A percentile compares a stretch with the other conserved stretches of the same genome.
phyloP scores from a whole-genome alignment of 352 stramenopile species.

The Pythium sp. region DNA sequence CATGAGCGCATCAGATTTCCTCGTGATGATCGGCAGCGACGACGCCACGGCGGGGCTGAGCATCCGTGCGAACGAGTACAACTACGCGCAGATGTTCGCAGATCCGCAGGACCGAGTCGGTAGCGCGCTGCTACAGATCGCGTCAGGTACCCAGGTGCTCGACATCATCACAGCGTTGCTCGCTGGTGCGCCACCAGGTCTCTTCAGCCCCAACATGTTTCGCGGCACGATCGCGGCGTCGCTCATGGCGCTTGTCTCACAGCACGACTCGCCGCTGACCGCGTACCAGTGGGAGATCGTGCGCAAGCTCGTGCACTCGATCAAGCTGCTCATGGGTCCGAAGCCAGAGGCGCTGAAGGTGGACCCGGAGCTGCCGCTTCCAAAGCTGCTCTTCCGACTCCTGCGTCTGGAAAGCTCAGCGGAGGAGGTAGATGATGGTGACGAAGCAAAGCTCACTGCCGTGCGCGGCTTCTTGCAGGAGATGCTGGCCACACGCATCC shows the following conservation, averaged over 20 bases:
- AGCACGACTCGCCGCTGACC: constrained; percentile 27
- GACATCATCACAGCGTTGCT: constrained; percentile 62
- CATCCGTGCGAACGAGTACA: constrained; percentile 52
- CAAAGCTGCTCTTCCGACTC: constrained; percentile 58
- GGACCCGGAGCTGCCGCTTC: constrained; percentile 43
- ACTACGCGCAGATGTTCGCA: constrained; percentile 61
- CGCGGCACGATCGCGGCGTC: constrained; percentile 45
- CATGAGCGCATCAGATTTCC: constrained; percentile 55
- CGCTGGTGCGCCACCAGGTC: constrained; percentile 41
- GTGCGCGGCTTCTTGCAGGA: constrained; percentile 47
- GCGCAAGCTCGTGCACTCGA: constrained; percentile 53
- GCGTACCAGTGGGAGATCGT: constrained; percentile 52
- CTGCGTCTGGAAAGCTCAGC: constrained; percentile 28
- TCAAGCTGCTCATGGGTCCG: constrained; percentile 37
- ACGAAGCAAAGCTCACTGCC: constrained; percentile 3
- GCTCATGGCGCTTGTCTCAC: constrained; percentile 42
- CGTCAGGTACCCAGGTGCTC: constrained; percentile 62
- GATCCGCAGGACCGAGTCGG: constrained; percentile 46
- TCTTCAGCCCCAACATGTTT: constrained; percentile 75
- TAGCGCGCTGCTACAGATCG: constrained; percentile 41
- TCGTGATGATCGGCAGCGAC: constrained; percentile 49
- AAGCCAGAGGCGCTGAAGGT: constrained; percentile 24
- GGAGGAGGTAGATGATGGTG: not conserved
- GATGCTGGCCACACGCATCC: constrained; percentile 40
- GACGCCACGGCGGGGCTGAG: constrained; percentile 38